Percentiles rank a stretch among this genome's conserved stretches.
Conservation (phyloP, 2,329 filamentous ascomycete genomes). For the Aspergillus carbonarius region DNA sequence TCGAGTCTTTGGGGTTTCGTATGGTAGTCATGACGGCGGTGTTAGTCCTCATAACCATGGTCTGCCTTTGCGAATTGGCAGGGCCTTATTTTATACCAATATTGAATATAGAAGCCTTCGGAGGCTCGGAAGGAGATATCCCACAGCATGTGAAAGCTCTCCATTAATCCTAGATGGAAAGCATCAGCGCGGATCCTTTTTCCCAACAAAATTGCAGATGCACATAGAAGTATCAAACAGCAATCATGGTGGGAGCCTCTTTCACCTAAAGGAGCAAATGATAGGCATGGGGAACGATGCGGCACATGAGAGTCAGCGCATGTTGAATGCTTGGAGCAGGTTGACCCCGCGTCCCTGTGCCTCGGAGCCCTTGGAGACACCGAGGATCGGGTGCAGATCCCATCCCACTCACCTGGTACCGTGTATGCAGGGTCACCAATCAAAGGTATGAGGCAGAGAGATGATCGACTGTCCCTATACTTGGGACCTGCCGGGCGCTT, state of each 20-base stretch:
- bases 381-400: neutral
- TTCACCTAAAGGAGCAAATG: neutral
- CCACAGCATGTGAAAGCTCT: slow-evolving; percentile 10
- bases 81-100: neutral
- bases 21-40: slow-evolving; percentile 21
- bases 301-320: slow-evolving; percentile 6
- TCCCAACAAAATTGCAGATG: slow-evolving; percentile 10
- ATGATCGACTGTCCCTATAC: neutral
- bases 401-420: neutral
- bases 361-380: slow-evolving; percentile 2
- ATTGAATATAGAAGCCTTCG: neutral
- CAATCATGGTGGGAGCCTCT: neutral
- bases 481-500: neutral
- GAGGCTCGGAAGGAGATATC: slow-evolving; percentile 8
- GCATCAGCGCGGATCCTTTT: slow-evolving; percentile 9
- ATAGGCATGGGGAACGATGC: neutral
- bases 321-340: neutral
- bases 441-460: neutral
- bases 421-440: neutral
- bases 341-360: slow-evolving; percentile 10
- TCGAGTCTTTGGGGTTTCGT: slow-evolving; percentile 29
- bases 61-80: neutral
- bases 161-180: neutral
- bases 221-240: neutral
- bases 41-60: neutral